phyloP scores from a whole-genome alignment of 768 basidiomycete genomes.

The Phlebiopsis flavidoalba region DNA sequence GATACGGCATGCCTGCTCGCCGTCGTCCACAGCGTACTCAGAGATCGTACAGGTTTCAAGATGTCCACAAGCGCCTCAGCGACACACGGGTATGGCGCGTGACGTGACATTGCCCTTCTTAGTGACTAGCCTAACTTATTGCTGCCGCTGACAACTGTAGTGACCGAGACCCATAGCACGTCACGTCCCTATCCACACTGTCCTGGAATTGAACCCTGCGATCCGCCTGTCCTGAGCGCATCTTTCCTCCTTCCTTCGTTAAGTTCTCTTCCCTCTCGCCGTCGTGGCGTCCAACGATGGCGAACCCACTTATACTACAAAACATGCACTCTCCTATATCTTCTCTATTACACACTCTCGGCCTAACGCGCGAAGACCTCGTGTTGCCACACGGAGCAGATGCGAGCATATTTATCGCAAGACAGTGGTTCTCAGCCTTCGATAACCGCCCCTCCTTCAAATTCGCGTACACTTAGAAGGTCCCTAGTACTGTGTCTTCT shows the following conservation, averaged over 20 bases:
- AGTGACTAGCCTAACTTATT: not conserved
- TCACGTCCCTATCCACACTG: not conserved
- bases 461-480: constrained; percentile 21
- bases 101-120: not conserved
- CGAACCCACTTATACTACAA: constrained; percentile 1
- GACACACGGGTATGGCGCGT: not conserved
- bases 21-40: constrained; percentile 10
- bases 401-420: constrained; percentile 68
- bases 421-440: constrained; percentile 39
- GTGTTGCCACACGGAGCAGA: constrained; percentile 66
- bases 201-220: constrained; percentile 2
- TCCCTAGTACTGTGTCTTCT: constrained; percentile 40
- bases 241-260: not conserved
- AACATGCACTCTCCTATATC: constrained; percentile 57
- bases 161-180: not conserved
- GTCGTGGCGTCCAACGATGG: constrained; percentile 8
- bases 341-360: constrained; percentile 63
- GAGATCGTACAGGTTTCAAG: constrained; percentile 1
- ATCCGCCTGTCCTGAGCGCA: not conserved
- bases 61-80: not conserved
- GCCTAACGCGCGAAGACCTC: constrained; percentile 75
- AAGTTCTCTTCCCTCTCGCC: not conserved
- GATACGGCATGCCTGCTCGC: constrained; percentile 57
- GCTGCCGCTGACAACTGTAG: not conserved
- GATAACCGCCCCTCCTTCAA: constrained; percentile 12